A percentile compares a stretch with the other conserved stretches of the same genome.
These are phyloP conservation scores for Lecanicillium sp. DNA, from an alignment of 2,329 filamentous ascomycete species.

Conservation along the genomic window DNA sequence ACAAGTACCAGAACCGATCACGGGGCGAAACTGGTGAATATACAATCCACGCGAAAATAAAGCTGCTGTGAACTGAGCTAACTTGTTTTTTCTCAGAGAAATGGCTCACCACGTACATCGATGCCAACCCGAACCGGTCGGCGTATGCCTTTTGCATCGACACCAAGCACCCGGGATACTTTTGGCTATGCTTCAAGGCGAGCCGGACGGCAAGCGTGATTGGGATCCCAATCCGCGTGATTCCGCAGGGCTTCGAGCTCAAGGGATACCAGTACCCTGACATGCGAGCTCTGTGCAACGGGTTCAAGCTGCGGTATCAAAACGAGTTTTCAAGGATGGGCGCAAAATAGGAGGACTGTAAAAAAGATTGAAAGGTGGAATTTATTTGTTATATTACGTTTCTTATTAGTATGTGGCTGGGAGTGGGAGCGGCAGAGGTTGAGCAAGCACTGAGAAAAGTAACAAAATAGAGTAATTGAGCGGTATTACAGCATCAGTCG, in stretches of 20 bases:
- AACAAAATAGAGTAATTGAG: too few relatives aligned
- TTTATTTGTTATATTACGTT: too few relatives aligned
- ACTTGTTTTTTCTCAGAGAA: slow-evolving; percentile 54
- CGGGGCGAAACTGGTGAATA: slow-evolving; percentile 77
- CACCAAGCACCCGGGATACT: slow-evolving; percentile 86
- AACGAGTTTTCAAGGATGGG: slow-evolving; percentile 60
- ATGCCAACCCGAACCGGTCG: slow-evolving; percentile 89
- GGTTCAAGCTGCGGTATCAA: slow-evolving; percentile 80
- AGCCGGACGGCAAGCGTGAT: slow-evolving; percentile 67
- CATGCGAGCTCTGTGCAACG: slow-evolving; percentile 92
- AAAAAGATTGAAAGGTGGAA: slow-evolving; percentile 10
- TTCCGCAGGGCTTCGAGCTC: slow-evolving; percentile 90
- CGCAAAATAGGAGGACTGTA: slow-evolving; percentile 20
- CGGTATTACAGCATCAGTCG: too few relatives aligned
- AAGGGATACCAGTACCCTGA: slow-evolving; percentile 86
- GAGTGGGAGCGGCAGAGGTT: background rate
- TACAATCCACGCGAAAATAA: too few relatives aligned
- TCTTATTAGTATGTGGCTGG: too few relatives aligned
- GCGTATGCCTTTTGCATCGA: slow-evolving; percentile 96
- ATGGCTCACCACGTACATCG: slow-evolving; percentile 94
- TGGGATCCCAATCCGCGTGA: slow-evolving; percentile 80
- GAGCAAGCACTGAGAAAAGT: too few relatives aligned
- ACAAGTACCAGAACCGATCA: slow-evolving; percentile 83
- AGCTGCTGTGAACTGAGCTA: slow-evolving; percentile 18
- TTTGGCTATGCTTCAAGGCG: slow-evolving; percentile 93